Percentiles rank a stretch among this genome's conserved stretches.
Evolutionary conservation across 768 basidiomycete species (phyloP).

Genomic region (Chalciporus piperatus): DNA sequence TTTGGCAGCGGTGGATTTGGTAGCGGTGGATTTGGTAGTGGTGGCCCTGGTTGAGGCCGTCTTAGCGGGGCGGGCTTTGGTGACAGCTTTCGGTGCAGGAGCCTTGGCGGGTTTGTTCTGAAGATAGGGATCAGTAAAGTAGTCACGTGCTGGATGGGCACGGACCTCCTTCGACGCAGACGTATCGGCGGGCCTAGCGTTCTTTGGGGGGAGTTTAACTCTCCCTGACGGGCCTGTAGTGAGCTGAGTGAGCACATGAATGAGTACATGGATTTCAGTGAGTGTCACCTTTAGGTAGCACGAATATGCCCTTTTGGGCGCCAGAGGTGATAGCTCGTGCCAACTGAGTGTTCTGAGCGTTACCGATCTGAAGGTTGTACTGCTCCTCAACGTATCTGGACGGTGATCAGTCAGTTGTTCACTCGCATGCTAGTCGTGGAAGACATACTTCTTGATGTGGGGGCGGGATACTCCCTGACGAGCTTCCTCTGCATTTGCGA

Average conservation of each 20-base stretch:
- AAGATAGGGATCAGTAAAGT: constrained; percentile 7
- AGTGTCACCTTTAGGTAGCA: constrained; percentile 78
- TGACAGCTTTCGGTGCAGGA: constrained; percentile 21
- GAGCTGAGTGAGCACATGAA: constrained; percentile 4
- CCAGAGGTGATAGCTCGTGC: constrained; percentile 80
- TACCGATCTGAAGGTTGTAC: constrained; percentile 78
- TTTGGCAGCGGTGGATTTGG: constrained; percentile 24
- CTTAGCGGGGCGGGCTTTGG: constrained; percentile 28
- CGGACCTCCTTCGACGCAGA: constrained; percentile 60
- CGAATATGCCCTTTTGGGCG: constrained; percentile 77
- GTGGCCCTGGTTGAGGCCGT: constrained; percentile 26
- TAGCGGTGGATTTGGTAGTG: constrained; percentile 18
- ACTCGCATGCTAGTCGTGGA: constrained; percentile 4
- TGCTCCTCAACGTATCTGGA: constrained; percentile 76
- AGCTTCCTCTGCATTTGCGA: constrained; percentile 71
- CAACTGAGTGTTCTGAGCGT: constrained; percentile 76
- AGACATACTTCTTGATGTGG: constrained; percentile 85
- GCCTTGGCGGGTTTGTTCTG: constrained; percentile 34
- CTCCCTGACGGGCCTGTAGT: constrained; percentile 45
- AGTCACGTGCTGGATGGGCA: constrained; percentile 24
- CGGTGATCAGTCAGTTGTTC: constrained; percentile 17
- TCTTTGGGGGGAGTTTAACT: constrained; percentile 71
- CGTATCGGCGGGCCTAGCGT: constrained; percentile 42
- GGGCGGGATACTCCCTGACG: constrained; percentile 85
- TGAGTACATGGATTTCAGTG: background rate